phyloP scores from a whole-genome alignment of 371 early-diverging fungal species.

The Mucor circinelloides region DNA sequence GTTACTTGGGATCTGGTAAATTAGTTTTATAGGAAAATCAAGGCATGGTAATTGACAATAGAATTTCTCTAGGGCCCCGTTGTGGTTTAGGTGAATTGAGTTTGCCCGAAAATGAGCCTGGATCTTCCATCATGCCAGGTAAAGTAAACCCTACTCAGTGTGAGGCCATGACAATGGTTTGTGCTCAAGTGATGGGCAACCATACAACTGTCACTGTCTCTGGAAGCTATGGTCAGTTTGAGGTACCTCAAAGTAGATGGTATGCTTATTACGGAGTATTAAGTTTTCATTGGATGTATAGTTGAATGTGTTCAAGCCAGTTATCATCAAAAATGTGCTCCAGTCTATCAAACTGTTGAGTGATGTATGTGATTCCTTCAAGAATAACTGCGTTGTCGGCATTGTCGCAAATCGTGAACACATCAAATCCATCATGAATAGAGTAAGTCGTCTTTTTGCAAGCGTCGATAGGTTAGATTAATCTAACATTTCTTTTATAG shows the following conservation, averaged over 20 bases:
- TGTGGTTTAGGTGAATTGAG: constrained; percentile 94
- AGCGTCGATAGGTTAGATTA: neutral
- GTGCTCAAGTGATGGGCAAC: constrained; percentile 97
- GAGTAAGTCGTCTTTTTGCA: constrained; percentile 32
- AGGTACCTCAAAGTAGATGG: constrained; percentile 40
- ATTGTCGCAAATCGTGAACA: constrained; percentile 88
- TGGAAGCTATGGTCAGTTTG: constrained; percentile 96
- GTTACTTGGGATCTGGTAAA: constrained; percentile 87
- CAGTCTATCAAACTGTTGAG: constrained; percentile 86
- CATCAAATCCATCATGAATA: constrained; percentile 84
- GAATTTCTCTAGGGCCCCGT: constrained; percentile 59
- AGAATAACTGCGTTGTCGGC: constrained; percentile 89
- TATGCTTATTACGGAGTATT: neutral
- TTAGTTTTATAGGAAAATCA: neutral
- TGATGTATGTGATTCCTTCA: constrained; percentile 87
- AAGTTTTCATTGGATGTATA: constrained; percentile 8
- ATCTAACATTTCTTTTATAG: neutral
- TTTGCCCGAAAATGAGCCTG: constrained; percentile 97
- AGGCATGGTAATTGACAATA: neutral
- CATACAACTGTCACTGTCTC: constrained; percentile 87
- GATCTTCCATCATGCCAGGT: constrained; percentile 98
- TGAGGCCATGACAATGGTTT: constrained; percentile 98
- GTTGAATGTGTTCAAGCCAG: constrained; percentile 97
- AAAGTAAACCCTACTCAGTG: constrained; percentile 97
- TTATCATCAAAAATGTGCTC: constrained; percentile 92